phyloP scores from a whole-genome alignment of 805 yeast species.

The Lipomyces kockii region DNA sequence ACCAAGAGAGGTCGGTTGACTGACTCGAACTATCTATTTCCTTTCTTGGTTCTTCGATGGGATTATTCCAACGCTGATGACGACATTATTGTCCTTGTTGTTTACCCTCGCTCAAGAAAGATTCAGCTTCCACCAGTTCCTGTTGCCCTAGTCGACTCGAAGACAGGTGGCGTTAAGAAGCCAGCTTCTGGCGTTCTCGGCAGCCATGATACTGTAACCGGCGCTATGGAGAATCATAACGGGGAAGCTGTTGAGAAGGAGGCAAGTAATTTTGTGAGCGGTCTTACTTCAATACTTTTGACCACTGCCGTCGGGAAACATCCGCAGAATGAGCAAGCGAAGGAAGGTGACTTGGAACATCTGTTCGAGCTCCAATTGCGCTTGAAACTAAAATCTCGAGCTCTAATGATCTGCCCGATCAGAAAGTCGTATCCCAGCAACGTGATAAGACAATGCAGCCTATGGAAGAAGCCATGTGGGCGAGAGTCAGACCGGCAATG shows the following conservation, averaged over 20 bases:
- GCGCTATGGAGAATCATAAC: slow-evolving; percentile 15
- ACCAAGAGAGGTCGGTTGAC: too few species aligned
- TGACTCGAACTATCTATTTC: too few species aligned
- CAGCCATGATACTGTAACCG: slow-evolving; percentile 14
- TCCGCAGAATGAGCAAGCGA: too few species aligned
- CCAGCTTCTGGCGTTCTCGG: slow-evolving; percentile 15
- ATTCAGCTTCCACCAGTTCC: slow-evolving; percentile 23
- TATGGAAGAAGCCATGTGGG: slow-evolving; percentile 24
- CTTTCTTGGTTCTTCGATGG: slow-evolving; percentile 14
- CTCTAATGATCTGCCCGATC: background rate
- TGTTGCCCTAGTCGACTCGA: slow-evolving; percentile 3
- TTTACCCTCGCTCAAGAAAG: slow-evolving; percentile 12
- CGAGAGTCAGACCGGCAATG: slow-evolving; percentile 18
- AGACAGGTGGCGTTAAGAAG: slow-evolving; percentile 10
- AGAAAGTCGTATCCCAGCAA: background rate
- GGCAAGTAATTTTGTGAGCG: slow-evolving; percentile 21
- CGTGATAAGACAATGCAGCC: slow-evolving; percentile 19
- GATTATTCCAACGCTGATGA: background rate
- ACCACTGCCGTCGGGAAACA: slow-evolving; percentile 18
- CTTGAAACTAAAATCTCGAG: too few species aligned
- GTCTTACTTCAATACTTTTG: slow-evolving; percentile 14
- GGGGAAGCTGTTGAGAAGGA: slow-evolving; percentile 28
- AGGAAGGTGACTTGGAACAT: too few species aligned
- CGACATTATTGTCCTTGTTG: slow-evolving; percentile 5
- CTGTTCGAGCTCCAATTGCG: too few species aligned